Evolutionary conservation across 2,329 filamentous ascomycete species (phyloP), one percentile per base, ranked within the genome.

Genomic region (Fusarium abutilonis): DNA sequence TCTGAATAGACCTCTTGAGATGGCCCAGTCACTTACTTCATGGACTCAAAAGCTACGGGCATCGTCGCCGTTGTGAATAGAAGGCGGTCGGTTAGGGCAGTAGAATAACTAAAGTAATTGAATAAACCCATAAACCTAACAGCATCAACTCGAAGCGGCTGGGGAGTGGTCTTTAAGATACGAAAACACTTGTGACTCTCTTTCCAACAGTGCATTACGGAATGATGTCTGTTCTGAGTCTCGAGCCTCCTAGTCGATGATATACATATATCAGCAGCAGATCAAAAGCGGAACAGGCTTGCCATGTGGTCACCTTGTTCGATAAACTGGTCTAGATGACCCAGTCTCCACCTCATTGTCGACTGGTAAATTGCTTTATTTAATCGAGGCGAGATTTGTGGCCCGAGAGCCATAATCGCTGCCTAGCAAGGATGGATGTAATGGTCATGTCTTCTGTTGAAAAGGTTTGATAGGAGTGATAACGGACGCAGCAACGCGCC

Each of bases 331-430:
- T 48, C 26, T 44, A 43, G 47, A 67, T 55, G 50, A 38, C n/a
- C 35, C 21, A 28, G 58, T 52, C 53, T 43, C 65, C 60, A 60
- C 63, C 48, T 15, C n/a, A 28, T 21, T 42, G 55, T 35, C 21
- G 21, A 26, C 23, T 59, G 32, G 44, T 64, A 70, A 70, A 70
- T 70, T 70, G 52, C 67, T 46, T 66, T 70, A 70, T 69, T 69
- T 34, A 34, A 48, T 52, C 49, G 51, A 62, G 52, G 57, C 58
- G 63, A 67, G 57, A 68, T 59, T 60, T 55, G 55, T 19, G 40
- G 52, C 42, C 51, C 31, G 52, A 56, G 50, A 34, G 58, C 38
- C 52, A 36, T 40, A 38, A 15, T 43, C 44, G 40, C 36, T 26
- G 42, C 29, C 46, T 48, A 63, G 61, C 56, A 64, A 65, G 61